Evolutionary conservation across 75 land plant species (phyloP).

Genomic region (Chamaecyparis obtusa): DNA sequence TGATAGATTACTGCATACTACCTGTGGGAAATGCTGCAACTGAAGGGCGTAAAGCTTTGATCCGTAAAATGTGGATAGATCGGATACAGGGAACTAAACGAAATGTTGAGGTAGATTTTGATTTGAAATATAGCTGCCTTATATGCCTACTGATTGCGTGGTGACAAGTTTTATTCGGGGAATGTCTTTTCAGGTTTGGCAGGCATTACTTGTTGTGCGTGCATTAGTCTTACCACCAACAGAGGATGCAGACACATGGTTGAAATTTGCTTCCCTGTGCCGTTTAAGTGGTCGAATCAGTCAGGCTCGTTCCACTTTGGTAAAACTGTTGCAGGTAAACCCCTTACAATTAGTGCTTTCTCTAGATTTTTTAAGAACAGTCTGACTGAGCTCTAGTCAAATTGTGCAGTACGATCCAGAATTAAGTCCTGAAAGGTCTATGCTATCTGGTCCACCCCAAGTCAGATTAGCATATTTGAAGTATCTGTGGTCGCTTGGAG

Average conservation of each 20-base stretch:
- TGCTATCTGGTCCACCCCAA: slow-evolving; percentile 68
- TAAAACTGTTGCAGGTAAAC: slow-evolving; percentile 84
- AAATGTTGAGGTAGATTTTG: slow-evolving; percentile 85
- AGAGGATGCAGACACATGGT: slow-evolving; percentile 96
- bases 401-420: slow-evolving; percentile 82
- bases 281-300: slow-evolving; percentile 83
- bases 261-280: slow-evolving; percentile 96
- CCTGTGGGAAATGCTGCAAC: slow-evolving; percentile 50
- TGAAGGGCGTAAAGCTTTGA: slow-evolving; percentile 69
- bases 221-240: slow-evolving; percentile 93
- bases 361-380: background rate
- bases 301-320: slow-evolving; percentile 85
- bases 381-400: background rate
- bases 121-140: background rate
- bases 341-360: background rate
- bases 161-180: background rate
- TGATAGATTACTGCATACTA: slow-evolving; percentile 92
- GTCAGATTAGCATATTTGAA: slow-evolving; percentile 89
- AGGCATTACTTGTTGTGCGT: slow-evolving; percentile 79
- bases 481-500: slow-evolving; percentile 92
- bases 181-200: slow-evolving; percentile 78
- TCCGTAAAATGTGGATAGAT: slow-evolving; percentile 98
- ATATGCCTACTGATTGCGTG: background rate
- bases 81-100: slow-evolving; percentile 92
- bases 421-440: slow-evolving; percentile 33